A percentile compares a stretch with the other conserved stretches of the same genome.
Conservation (phyloP, 2,329 filamentous ascomycete genomes). For the Aspergillus sclerotialis region DNA sequence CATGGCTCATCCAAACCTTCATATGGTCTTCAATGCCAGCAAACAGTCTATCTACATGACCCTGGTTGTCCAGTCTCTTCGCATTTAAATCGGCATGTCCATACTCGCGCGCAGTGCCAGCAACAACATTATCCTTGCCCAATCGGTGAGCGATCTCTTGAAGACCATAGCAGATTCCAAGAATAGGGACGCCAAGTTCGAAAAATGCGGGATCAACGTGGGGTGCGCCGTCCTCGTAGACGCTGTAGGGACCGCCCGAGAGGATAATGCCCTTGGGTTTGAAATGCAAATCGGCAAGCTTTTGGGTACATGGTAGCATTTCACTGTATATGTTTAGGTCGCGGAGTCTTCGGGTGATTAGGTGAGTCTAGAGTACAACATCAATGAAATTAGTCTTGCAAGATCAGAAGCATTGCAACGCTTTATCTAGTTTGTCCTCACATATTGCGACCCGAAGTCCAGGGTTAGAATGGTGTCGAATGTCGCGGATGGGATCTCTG, state of each 20-base stretch:
- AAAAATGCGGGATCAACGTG: constrained; percentile 80
- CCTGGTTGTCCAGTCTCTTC: constrained; percentile 44
- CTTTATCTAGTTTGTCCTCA: constrained; percentile 1
- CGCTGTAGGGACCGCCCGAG: constrained; percentile 57
- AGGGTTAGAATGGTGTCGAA: constrained; percentile 65
- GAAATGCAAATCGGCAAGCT: constrained; percentile 67
- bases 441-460: constrained; percentile 52
- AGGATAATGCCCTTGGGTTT: constrained; percentile 68
- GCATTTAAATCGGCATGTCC: constrained; percentile 63
- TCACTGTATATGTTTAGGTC: constrained; percentile 78
- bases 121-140: constrained; percentile 58
- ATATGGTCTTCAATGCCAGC: constrained; percentile 63
- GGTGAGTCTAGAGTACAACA: constrained; percentile 62
- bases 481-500: constrained; percentile 1
- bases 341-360: constrained; percentile 68
- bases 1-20: constrained; percentile 80
- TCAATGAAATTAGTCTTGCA: constrained; percentile 13
- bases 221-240: constrained; percentile 70
- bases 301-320: constrained; percentile 80
- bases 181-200: constrained; percentile 59
- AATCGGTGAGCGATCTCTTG: constrained; percentile 70
- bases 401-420: background rate
- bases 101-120: constrained; percentile 63
- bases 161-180: constrained; percentile 56
- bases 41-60: constrained; percentile 72